These are phyloP conservation scores for Cladophialophora exuberans DNA, from an alignment of 2,329 filamentous ascomycete species.

Conservation along the genomic window DNA sequence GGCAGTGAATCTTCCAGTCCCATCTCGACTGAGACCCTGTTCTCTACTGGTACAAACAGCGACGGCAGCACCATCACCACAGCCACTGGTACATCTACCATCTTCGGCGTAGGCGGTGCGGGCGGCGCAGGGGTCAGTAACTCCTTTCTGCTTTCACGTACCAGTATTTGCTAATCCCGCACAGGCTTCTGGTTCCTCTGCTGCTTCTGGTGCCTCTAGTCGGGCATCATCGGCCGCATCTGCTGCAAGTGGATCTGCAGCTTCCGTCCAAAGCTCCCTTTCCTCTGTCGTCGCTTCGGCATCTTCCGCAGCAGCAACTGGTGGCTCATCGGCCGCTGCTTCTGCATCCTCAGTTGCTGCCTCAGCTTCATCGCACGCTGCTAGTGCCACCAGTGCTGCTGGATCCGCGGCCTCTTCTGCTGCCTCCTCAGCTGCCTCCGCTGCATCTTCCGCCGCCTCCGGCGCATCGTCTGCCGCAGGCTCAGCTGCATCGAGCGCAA, in stretches of 20 bases:
- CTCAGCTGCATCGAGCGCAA: slow-evolving; percentile 9
- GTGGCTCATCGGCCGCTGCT: slow-evolving; percentile 29
- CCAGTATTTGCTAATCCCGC: slow-evolving; percentile 5
- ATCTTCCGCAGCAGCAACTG: slow-evolving; percentile 29
- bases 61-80: slow-evolving; percentile 33
- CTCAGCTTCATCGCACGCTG: slow-evolving; percentile 19
- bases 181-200: slow-evolving; percentile 12
- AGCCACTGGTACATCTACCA: slow-evolving; percentile 31
- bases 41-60: slow-evolving; percentile 28
- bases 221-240: slow-evolving; percentile 25
- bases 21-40: slow-evolving; percentile 29
- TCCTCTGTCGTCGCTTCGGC: slow-evolving; percentile 24
- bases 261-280: slow-evolving; percentile 19
- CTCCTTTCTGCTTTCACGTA: not conserved
- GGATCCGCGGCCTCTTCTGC: slow-evolving; percentile 25
- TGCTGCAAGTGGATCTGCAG: slow-evolving; percentile 21
- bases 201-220: slow-evolving; percentile 19
- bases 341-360: slow-evolving; percentile 27
- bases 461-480: slow-evolving; percentile 29
- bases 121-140: slow-evolving; percentile 6
- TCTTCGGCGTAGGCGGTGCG: slow-evolving; percentile 20
- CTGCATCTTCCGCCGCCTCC: slow-evolving; percentile 9
- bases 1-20: slow-evolving; percentile 22
- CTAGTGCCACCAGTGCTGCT: slow-evolving; percentile 27
- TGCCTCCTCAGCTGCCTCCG: not conserved